phyloP scores from a whole-genome alignment of 2,329 filamentous ascomycete species.

The Laburnicola sp. region DNA sequence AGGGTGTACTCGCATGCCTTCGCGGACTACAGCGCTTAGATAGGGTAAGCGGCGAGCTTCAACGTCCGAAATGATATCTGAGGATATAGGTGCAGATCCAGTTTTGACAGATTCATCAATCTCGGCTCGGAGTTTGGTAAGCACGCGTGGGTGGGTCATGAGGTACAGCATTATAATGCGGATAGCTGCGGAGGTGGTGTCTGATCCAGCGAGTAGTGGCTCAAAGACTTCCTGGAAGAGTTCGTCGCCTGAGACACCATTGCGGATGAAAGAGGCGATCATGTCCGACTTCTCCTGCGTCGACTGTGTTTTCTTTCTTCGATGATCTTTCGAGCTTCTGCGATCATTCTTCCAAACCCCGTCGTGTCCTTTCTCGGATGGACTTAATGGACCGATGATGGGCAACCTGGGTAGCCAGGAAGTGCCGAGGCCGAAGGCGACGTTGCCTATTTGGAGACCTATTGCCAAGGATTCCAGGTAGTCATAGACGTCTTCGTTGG shows the following conservation, averaged over 20 bases:
- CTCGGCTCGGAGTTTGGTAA: slow-evolving; percentile 51
- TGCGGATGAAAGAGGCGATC: slow-evolving; percentile 55
- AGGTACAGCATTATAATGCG: slow-evolving; percentile 57
- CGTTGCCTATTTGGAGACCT: slow-evolving; percentile 14
- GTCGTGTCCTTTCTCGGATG: slow-evolving; percentile 38
- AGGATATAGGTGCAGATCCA: slow-evolving; percentile 19
- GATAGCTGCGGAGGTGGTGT: slow-evolving; percentile 60
- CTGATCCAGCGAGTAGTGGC: slow-evolving; percentile 58
- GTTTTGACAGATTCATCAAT: slow-evolving; percentile 43
- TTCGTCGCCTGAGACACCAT: slow-evolving; percentile 46
- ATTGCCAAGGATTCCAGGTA: slow-evolving; percentile 52
- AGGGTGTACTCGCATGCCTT: slow-evolving; percentile 47
- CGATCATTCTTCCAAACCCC: slow-evolving; percentile 30
- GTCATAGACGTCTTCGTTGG: slow-evolving; percentile 54
- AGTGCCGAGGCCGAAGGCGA: slow-evolving; percentile 16
- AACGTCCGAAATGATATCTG: slow-evolving; percentile 53
- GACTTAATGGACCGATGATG: slow-evolving; percentile 28
- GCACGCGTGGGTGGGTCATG: slow-evolving; percentile 52
- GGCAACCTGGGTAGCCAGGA: slow-evolving; percentile 25
- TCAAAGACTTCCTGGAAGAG: slow-evolving; percentile 48
- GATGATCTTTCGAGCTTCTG: slow-evolving; percentile 21
- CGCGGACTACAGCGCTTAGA: slow-evolving; percentile 52
- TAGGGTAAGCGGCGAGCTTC: slow-evolving; percentile 46
- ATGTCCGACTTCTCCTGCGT: slow-evolving; percentile 55
- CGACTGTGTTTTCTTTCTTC: slow-evolving; percentile 36